A percentile compares a stretch with the other conserved stretches of the same genome.
phyloP scores from a whole-genome alignment of 495 filamentous ascomycete genomes.

The Podospora sp. region DNA sequence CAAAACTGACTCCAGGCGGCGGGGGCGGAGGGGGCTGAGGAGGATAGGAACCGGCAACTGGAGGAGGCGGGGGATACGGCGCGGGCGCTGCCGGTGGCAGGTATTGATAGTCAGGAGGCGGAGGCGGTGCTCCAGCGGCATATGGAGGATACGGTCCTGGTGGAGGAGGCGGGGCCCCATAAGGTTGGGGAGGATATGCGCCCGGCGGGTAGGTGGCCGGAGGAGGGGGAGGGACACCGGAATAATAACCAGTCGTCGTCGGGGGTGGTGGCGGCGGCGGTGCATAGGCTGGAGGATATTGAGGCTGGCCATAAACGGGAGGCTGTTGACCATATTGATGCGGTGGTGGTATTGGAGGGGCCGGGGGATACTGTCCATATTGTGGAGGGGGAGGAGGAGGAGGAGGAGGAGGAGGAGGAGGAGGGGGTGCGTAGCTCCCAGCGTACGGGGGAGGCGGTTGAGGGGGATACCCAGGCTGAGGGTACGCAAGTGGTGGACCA shows the following conservation, averaged over 20 bases:
- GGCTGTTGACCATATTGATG: constrained; percentile 30
- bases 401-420: constrained; percentile 19
- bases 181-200: constrained; percentile 31
- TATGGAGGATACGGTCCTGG: constrained; percentile 36
- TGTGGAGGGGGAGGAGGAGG: constrained; percentile 32
- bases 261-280: constrained; percentile 28
- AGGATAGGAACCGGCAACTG: neutral
- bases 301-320: constrained; percentile 31
- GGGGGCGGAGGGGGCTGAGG: constrained; percentile 12
- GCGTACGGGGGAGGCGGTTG: constrained; percentile 17
- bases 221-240: constrained; percentile 26
- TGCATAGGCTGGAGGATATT: constrained; percentile 33
- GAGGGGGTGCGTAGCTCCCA: neutral
- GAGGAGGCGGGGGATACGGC: constrained; percentile 25
- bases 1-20: constrained; percentile 23
- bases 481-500: constrained; percentile 31
- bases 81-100: constrained; percentile 23
- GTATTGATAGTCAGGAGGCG: constrained; percentile 33
- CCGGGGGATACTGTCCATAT: constrained; percentile 22
- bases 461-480: constrained; percentile 28
- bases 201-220: constrained; percentile 26
- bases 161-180: constrained; percentile 29
- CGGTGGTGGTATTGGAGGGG: constrained; percentile 17
- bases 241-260: constrained; percentile 24
- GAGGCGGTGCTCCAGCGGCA: constrained; percentile 26